Base-by-base conservation (phyloP, 352 stramenopile genomes). In the Phytophthora fragariaefolia region DNA sequence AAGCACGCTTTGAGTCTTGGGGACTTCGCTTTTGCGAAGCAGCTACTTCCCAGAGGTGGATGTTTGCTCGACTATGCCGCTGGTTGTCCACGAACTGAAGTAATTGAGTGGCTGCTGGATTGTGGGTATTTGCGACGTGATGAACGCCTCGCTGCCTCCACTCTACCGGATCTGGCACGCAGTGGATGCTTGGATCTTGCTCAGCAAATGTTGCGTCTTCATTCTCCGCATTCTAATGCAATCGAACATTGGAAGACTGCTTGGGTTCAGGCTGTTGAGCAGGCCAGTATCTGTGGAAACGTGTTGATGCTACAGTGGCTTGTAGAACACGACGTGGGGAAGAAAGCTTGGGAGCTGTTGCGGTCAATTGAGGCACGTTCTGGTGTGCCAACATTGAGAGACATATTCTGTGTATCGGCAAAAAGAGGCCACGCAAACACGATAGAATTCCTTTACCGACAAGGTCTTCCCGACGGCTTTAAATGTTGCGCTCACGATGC, bases 121-220 rank as follows among this genome's bases (percentile, higher is more conserved):
- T 20, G 23, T 30, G 56, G 56, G 12, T 27, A 36, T 36, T 30
- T 62, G 12, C 15, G 27, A 3, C 27, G 43, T 42, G 22, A 54
- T 38, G 55, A 63, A 23, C 1, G 28, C 4, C 22, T 13, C 27
- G 28, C 43, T 6, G 20, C 43, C n/a, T 48, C 17, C n/a, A 22
- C 43, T 10, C 40, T 63, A 3, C n/a, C 3, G 6, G 17, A 63
- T 55, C 18, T 48, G 24, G 56, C 43, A 27, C 23, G 15, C 6
- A 22, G 46, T 36, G 56, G 56, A 47, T 27, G 18, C 17, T 18
- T 27, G 20, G 30, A 54, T 10, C 28, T 55, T 10, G 55, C 55
- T 43, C 28, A 47, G 43, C 56, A 63, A 18, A 48, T 63, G 26
- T 38, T 54, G 3, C 45, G 49, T 15, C 43, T 63, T 48, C 45